Conservation (phyloP, 2,329 filamentous ascomycete genomes). For the Ascochyta viciae-villosae region DNA sequence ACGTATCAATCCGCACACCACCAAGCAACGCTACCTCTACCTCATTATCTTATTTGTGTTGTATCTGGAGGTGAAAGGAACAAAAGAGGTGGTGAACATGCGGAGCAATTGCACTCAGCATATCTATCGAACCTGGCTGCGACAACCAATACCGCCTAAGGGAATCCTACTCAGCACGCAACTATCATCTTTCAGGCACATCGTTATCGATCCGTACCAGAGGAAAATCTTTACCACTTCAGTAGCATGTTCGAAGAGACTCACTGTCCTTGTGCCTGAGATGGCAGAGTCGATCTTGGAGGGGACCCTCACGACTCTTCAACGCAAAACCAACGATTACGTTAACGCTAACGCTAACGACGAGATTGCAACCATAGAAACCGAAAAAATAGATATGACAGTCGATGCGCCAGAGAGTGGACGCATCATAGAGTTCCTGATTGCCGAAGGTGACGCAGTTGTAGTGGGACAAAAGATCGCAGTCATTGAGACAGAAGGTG, state of each 20-base stretch:
- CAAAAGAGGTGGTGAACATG: no score
- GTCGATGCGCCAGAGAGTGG: neutral
- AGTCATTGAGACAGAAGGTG: neutral
- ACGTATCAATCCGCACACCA: no score
- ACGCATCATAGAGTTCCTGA: neutral
- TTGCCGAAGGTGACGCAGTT: neutral
- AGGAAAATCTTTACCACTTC: neutral
- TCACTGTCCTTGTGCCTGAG: neutral
- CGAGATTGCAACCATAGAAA: neutral
- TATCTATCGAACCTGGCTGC: no score
- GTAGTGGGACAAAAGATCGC: neutral
- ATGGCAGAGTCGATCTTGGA: neutral
- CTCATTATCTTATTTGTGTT: no score
- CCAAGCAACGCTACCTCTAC: no score
- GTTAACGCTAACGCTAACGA: neutral
- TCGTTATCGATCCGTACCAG: no score
- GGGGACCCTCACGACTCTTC: neutral
- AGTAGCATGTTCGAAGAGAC: neutral
- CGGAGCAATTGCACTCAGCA: no score
- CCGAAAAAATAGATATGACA: neutral
- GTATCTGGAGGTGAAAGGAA: no score
- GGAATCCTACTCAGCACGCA: no score
- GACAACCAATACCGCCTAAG: no score
- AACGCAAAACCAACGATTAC: neutral
- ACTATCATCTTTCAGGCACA: no score